Evolutionary conservation across 2,329 filamentous ascomycete genomes (phyloP).

Genomic region (Hypoxylon sp.): DNA sequence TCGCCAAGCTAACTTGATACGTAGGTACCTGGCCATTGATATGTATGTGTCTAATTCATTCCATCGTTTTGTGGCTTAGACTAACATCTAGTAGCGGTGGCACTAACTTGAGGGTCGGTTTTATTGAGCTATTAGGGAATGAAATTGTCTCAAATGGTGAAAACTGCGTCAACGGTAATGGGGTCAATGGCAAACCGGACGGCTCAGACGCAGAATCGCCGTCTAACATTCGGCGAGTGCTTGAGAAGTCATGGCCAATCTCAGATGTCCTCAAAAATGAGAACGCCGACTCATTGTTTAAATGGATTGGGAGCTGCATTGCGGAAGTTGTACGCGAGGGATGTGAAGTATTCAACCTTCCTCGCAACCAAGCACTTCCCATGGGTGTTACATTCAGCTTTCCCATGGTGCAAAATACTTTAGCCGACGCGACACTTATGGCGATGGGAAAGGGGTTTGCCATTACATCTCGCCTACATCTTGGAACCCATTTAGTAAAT

Average conservation of each 20-base stretch:
- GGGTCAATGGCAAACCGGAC: conserved; percentile 27
- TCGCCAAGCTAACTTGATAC: conserved; percentile 39
- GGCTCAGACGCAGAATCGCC: conserved; percentile 35
- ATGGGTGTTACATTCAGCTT: conserved; percentile 80
- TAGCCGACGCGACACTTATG: conserved; percentile 75
- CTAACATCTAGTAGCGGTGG: conserved; percentile 66
- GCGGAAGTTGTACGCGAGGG: conserved; percentile 78
- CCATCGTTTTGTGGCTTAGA: conserved; percentile 44
- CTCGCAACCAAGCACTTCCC: conserved; percentile 64
- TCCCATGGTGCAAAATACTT: conserved; percentile 74
- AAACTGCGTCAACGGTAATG: conserved; percentile 29
- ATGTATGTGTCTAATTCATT: conserved; percentile 65
- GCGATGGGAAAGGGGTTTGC: conserved; percentile 80
- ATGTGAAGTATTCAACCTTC: conserved; percentile 60
- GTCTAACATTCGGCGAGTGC: conserved; percentile 67
- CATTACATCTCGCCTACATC: conserved; percentile 71
- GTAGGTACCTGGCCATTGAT: conserved; percentile 74
- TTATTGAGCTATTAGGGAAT: conserved; percentile 71
- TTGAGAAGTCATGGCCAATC: conserved; percentile 83
- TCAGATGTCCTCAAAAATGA: conserved; percentile 80
- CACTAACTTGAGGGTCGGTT: conserved; percentile 77
- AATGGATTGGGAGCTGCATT: conserved; percentile 86
- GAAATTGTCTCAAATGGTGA: conserved; percentile 46
- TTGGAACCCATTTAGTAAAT: conserved; percentile 70
- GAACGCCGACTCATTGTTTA: conserved; percentile 80